Percentiles rank a stretch among this genome's conserved stretches.
These are phyloP conservation scores for Annulohypoxylon maeteangense DNA, from an alignment of 495 filamentous ascomycete species.

Conservation along the genomic window DNA sequence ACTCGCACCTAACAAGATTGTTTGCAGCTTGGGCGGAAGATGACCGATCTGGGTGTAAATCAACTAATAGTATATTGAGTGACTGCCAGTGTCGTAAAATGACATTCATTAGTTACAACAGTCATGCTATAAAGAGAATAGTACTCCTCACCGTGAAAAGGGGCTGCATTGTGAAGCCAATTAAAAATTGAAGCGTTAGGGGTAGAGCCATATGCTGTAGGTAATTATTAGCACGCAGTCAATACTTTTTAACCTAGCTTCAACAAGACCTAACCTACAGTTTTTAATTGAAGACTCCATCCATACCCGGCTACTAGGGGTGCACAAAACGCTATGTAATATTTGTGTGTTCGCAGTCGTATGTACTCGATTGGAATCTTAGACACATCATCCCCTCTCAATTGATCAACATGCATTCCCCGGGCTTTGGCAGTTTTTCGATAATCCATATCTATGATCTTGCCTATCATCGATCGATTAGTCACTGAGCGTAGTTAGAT, in stretches of 20 bases:
- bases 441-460: slow-evolving; percentile 5
- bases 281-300: slow-evolving; percentile 2
- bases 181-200: neutral
- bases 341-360: slow-evolving; percentile 1
- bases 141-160: neutral
- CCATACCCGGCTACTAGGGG: slow-evolving; percentile 1
- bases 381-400: neutral
- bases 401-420: neutral
- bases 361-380: neutral
- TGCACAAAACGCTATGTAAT: neutral
- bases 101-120: no score
- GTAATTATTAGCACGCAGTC: neutral
- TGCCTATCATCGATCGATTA: slow-evolving; percentile 8
- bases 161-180: slow-evolving; percentile 5
- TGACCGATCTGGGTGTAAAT: neutral
- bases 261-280: neutral
- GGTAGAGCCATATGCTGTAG: slow-evolving; percentile 3
- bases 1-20: neutral
- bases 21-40: slow-evolving; percentile 7
- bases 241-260: neutral
- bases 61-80: neutral
- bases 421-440: neutral
- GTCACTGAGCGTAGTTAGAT: neutral
- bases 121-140: neutral
- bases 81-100: neutral